phyloP scores from a whole-genome alignment of 2,329 filamentous ascomycete species.

The Sordariomycetes sp. region DNA sequence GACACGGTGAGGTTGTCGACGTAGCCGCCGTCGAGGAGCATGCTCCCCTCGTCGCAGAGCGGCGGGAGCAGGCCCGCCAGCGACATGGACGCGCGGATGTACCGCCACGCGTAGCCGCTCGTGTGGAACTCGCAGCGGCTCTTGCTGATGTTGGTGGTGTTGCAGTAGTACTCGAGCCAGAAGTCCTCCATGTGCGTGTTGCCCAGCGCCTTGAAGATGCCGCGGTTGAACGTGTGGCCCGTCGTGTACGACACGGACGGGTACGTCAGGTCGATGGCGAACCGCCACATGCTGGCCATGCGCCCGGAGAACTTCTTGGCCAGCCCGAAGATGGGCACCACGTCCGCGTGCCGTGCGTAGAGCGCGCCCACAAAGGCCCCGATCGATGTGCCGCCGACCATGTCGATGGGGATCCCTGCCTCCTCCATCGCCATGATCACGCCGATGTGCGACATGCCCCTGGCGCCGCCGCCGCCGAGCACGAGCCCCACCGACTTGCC shows the following conservation, averaged over 20 bases:
- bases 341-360: conserved; percentile 91
- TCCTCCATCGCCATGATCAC: conserved; percentile 94
- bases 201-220: conserved; percentile 97
- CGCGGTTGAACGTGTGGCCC: conserved; percentile 96
- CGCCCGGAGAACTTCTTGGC: conserved; percentile 95
- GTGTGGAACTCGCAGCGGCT: conserved; percentile 88
- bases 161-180: conserved; percentile 98
- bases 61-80: conserved; percentile 86
- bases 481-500: conserved; percentile 93
- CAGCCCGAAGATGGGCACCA: conserved; percentile 92
- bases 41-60: conserved; percentile 90
- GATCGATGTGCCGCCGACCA: conserved; percentile 92
- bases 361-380: conserved; percentile 90
- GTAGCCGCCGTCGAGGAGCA: conserved; percentile 94
- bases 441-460: conserved; percentile 86
- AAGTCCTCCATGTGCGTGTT: conserved; percentile 98
- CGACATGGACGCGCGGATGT: conserved; percentile 94
- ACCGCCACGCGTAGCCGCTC: conserved; percentile 94
- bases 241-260: conserved; percentile 96
- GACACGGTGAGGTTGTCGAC: conserved; percentile 94
- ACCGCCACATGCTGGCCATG: conserved; percentile 99
- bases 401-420: conserved; percentile 89
- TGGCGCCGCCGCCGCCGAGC: conserved; percentile 82
- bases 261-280: conserved; percentile 90
- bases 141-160: conserved; percentile 97